phyloP scores from a whole-genome alignment of 2,329 filamentous ascomycete genomes.

The Pestalotiopsis fici region DNA sequence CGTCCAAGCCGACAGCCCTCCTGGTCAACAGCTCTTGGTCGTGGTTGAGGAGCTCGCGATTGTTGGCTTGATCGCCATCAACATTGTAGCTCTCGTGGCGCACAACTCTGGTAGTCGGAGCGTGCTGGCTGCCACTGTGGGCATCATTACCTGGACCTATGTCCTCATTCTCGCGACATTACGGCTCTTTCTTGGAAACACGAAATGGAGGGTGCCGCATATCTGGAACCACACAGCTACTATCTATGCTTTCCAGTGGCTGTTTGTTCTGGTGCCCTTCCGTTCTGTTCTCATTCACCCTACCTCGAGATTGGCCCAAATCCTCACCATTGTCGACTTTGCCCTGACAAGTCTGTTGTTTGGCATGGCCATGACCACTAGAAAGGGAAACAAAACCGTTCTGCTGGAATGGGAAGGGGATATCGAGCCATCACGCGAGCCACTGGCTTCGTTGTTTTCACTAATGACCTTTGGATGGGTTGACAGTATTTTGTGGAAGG shows the following conservation, averaged over 20 bases:
- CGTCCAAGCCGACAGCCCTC: conserved; percentile 75
- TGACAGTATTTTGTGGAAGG: conserved; percentile 84
- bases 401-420: conserved; percentile 86
- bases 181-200: conserved; percentile 68
- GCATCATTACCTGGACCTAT: conserved; percentile 79
- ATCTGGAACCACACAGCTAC: conserved; percentile 92
- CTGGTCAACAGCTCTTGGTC: conserved; percentile 70
- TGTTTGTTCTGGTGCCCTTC: conserved; percentile 75
- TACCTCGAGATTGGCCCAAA: conserved; percentile 60
- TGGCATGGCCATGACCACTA: conserved; percentile 74
- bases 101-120: conserved; percentile 60
- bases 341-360: conserved; percentile 73
- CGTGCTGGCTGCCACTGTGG: conserved; percentile 62
- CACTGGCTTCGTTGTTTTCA: conserved; percentile 85
- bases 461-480: conserved; percentile 89
- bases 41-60: conserved; percentile 76
- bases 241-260: conserved; percentile 83
- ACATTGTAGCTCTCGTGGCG: conserved; percentile 63
- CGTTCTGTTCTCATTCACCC: conserved; percentile 84
- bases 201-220: conserved; percentile 66
- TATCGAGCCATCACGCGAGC: conserved; percentile 84
- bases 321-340: conserved; percentile 74
- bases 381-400: conserved; percentile 90
- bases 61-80: conserved; percentile 69
- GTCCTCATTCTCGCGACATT: conserved; percentile 72